Conservation (phyloP, 768 basidiomycete species). For the Lactifluus pinguis region DNA sequence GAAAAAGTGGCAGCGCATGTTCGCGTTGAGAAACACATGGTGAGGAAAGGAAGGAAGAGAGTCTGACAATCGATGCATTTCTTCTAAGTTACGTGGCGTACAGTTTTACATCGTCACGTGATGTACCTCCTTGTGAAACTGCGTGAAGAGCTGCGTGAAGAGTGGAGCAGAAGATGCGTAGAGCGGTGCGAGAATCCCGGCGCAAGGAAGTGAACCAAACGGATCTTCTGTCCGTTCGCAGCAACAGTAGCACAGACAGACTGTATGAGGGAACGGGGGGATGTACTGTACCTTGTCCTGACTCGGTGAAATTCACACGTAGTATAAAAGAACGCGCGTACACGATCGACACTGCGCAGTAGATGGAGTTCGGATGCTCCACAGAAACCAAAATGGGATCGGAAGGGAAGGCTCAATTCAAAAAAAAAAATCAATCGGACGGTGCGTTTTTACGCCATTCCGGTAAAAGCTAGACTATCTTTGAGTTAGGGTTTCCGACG, state of each 20-base stretch:
- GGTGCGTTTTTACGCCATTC: too few species aligned
- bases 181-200: neutral
- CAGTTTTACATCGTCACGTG: neutral
- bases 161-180: neutral
- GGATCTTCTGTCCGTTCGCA: neutral
- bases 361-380: too few species aligned
- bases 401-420: too few species aligned
- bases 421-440: too few species aligned
- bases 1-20: neutral
- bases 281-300: too few species aligned
- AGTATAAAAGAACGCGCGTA: too few species aligned
- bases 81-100: neutral
- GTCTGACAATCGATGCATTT: neutral
- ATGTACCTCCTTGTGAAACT: neutral
- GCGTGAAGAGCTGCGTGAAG: neutral
- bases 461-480: too few species aligned
- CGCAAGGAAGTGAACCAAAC: neutral
- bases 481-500: too few species aligned
- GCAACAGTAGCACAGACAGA: neutral
- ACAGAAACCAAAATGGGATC: too few species aligned
- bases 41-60: neutral
- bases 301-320: too few species aligned
- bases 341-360: too few species aligned
- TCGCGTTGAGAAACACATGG: neutral
- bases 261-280: too few species aligned